Conservation (phyloP, 768 basidiomycete species). For the Mycena indigotica region DNA sequence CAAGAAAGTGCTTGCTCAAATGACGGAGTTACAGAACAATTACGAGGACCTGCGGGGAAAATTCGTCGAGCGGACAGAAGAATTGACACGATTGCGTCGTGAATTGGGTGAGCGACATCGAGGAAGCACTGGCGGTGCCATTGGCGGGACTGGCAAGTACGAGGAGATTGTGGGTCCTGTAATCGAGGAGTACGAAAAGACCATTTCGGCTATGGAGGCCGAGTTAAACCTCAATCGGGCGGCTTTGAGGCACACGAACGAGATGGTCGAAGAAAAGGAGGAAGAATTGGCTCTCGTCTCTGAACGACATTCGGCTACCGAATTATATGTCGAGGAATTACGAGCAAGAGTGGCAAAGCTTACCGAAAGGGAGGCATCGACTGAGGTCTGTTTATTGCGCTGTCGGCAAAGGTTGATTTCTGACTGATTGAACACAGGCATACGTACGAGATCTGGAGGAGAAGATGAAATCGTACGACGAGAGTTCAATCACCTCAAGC, state of each 20-base stretch:
- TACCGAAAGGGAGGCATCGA: constrained; percentile 84
- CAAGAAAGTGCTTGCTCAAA: constrained; percentile 77
- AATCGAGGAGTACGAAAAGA: constrained; percentile 98
- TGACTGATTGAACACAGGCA: constrained; percentile 51
- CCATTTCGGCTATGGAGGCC: constrained; percentile 91
- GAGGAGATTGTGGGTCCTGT: constrained; percentile 96
- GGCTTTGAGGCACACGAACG: constrained; percentile 87
- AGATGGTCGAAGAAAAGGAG: constrained; percentile 91
- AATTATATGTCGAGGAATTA: constrained; percentile 87
- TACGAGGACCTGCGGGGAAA: constrained; percentile 83
- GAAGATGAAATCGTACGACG: constrained; percentile 84
- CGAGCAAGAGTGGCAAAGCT: constrained; percentile 78
- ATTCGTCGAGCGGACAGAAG: constrained; percentile 87
- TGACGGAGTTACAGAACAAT: constrained; percentile 82
- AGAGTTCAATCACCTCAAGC: constrained; percentile 72
- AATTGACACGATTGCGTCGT: constrained; percentile 76
- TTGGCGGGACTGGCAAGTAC: constrained; percentile 75
- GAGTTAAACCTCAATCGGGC: constrained; percentile 87
- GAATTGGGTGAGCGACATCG: constrained; percentile 79
- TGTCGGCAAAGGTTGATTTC: not conserved
- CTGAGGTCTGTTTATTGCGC: constrained; percentile 63
- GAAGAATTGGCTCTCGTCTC: constrained; percentile 67
- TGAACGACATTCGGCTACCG: constrained; percentile 75
- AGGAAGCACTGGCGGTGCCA: constrained; percentile 55
- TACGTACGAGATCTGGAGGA: constrained; percentile 94